A percentile compares a stretch with the other conserved stretches of the same genome.
Evolutionary conservation across 805 yeast species (phyloP).

Genomic region (Kazachstania psychrophila): DNA sequence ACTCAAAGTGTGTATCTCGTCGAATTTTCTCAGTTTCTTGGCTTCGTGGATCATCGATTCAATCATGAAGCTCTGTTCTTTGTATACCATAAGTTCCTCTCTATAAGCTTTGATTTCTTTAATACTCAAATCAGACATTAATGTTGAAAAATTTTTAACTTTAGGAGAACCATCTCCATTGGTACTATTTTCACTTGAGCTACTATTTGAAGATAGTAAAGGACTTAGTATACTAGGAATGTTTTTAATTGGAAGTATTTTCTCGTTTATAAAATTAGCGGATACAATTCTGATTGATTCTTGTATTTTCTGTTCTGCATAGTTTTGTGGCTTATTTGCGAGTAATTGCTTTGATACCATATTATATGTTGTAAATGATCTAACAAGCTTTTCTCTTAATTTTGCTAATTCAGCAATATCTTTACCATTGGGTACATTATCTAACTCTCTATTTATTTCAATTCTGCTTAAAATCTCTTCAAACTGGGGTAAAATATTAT

Average conservation of each 20-base stretch:
- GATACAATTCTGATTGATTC: constrained; percentile 49
- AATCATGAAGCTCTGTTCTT: constrained; percentile 73
- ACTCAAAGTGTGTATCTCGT: constrained; percentile 56
- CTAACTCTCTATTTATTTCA: constrained; percentile 24
- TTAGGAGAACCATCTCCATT: constrained; percentile 3
- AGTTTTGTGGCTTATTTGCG: constrained; percentile 26
- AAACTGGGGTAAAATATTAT: constrained; percentile 36
- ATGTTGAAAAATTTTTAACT: constrained; percentile 11
- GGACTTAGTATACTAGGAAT: constrained; percentile 33
- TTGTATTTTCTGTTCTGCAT: constrained; percentile 40
- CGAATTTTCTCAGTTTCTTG: constrained; percentile 62
- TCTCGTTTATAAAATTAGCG: constrained; percentile 53
- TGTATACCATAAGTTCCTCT: constrained; percentile 75
- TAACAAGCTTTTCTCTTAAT: constrained; percentile 38
- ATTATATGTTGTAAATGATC: constrained; percentile 45
- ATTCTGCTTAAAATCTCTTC: constrained; percentile 31
- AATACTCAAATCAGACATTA: constrained; percentile 33
- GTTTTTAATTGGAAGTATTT: constrained; percentile 53
- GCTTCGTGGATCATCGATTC: constrained; percentile 53
- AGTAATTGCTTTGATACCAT: constrained; percentile 37
- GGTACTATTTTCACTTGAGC: constrained; percentile 1
- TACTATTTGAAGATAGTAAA: constrained; percentile 1
- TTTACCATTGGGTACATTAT: constrained; percentile 20
- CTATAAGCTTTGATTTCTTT: constrained; percentile 50
- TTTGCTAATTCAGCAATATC: constrained; percentile 32